These are phyloP conservation scores for Phallus indusiatus DNA, from an alignment of 768 basidiomycete species.

Conservation along the genomic window DNA sequence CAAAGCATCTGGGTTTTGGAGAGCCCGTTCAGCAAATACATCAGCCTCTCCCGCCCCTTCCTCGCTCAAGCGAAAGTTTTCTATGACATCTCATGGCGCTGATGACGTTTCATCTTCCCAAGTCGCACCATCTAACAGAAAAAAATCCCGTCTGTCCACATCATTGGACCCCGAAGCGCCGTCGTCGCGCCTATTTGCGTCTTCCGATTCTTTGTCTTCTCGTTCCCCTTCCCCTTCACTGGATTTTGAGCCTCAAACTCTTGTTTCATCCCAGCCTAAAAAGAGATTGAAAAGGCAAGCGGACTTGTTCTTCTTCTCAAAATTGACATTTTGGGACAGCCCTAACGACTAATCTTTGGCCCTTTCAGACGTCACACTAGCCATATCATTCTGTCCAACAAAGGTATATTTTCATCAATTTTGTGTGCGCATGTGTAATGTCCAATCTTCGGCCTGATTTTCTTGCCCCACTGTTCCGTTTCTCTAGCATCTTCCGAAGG, in stretches of 20 bases:
- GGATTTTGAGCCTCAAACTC: neutral
- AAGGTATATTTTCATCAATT: too few species aligned
- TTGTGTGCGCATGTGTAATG: too few species aligned
- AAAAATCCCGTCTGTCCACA: neutral
- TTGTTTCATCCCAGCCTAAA: neutral
- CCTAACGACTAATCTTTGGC: too few species aligned
- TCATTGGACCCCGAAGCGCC: neutral
- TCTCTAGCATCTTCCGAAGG: too few species aligned
- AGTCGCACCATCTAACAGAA: neutral
- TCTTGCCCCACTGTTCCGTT: too few species aligned
- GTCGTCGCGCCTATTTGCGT: neutral
- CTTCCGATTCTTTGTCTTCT: neutral
- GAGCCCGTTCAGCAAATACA: neutral
- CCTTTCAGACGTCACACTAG: too few species aligned
- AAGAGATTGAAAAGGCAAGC: neutral
- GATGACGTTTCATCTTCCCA: neutral
- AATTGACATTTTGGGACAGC: too few species aligned
- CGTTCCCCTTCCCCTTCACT: neutral
- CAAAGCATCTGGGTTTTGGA: slow-evolving; percentile 7
- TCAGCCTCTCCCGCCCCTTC: neutral
- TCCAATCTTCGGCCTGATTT: too few species aligned
- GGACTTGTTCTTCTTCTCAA: too few species aligned
- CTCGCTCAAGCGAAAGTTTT: neutral
- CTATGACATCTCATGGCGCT: neutral
- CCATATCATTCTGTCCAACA: too few species aligned